A percentile compares a stretch with the other conserved stretches of the same genome.
Conservation (phyloP, 805 yeast species). For the Ogataea siamensis region DNA sequence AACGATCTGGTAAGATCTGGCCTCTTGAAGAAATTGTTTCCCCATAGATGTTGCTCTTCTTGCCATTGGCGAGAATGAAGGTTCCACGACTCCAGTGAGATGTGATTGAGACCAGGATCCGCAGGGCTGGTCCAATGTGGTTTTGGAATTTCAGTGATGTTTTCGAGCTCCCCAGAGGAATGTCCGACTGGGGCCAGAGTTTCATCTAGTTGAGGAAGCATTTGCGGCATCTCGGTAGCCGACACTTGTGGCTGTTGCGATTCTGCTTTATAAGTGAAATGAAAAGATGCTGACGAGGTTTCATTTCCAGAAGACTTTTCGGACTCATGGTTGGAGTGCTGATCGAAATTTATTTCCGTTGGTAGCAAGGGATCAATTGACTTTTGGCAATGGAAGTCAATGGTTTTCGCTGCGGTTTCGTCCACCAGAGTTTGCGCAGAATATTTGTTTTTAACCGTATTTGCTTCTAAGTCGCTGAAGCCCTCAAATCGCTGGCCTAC, state of each 20-base stretch:
- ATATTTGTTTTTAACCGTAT: constrained; percentile 15
- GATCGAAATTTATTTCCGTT: neutral
- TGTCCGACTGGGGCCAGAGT: constrained; percentile 6
- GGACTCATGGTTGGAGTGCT: neutral
- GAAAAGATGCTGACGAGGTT: constrained; percentile 3
- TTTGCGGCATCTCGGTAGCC: neutral
- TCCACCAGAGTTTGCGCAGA: constrained; percentile 24
- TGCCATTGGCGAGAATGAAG: constrained; percentile 24
- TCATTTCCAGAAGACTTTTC: neutral
- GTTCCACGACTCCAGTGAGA: constrained; percentile 33
- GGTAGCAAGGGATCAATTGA: constrained; percentile 2
- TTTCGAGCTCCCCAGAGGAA: constrained; percentile 12
- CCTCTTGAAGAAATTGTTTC: constrained; percentile 11
- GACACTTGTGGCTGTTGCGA: neutral
- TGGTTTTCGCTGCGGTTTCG: constrained; percentile 9
- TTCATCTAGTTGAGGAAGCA: constrained; percentile 4
- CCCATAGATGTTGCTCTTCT: constrained; percentile 18
- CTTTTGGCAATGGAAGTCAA: constrained; percentile 5
- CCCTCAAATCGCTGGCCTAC: neutral
- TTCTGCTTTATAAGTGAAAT: constrained; percentile 4
- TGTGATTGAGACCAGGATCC: constrained; percentile 20
- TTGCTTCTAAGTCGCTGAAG: constrained; percentile 3
- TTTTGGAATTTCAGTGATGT: constrained; percentile 26
- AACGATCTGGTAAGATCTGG: constrained; percentile 17
- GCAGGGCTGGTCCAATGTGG: constrained; percentile 18